Conservation (phyloP, 2,329 filamentous ascomycete species). For the Trichoderma sp. region DNA sequence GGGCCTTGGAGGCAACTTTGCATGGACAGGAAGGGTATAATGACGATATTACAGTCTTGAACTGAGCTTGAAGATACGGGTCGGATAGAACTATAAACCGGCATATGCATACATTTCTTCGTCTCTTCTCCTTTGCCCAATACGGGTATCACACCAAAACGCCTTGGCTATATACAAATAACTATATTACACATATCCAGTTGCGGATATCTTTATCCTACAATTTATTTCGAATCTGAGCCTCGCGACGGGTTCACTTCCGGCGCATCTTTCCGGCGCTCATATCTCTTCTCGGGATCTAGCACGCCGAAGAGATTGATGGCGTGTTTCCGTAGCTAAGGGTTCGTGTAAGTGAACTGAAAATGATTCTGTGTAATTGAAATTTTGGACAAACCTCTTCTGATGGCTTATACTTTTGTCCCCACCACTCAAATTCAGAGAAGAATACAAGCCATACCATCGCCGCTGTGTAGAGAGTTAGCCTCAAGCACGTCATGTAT, state of each 20-base stretch:
- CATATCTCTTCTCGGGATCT: conserved; percentile 46
- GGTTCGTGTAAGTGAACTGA: conserved; percentile 10
- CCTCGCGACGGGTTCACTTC: conserved; percentile 34
- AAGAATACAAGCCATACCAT: conserved; percentile 45
- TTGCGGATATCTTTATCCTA: background rate
- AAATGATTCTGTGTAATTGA: background rate
- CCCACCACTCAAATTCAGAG: conserved; percentile 49
- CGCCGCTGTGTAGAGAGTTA: conserved; percentile 35
- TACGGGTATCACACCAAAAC: conserved; percentile 34
- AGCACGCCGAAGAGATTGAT: conserved; percentile 44
- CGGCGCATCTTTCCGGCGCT: conserved; percentile 44
- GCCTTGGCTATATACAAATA: conserved; percentile 29
- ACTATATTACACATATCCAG: conserved; percentile 31
- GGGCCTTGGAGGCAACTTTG: conserved; percentile 60
- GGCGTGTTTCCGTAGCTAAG: conserved; percentile 42
- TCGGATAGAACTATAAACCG: conserved; percentile 28
- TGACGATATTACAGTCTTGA: background rate
- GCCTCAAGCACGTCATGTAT: background rate
- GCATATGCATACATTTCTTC: conserved; percentile 31
- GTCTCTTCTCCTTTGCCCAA: conserved; percentile 9
- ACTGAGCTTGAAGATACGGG: conserved; percentile 24
- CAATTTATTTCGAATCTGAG: conserved; percentile 33
- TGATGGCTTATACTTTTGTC: conserved; percentile 45
- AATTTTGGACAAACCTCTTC: conserved; percentile 40
- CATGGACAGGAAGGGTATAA: conserved; percentile 50